phyloP scores from a whole-genome alignment of 805 yeast species.

The Starmerella riodocensis region DNA sequence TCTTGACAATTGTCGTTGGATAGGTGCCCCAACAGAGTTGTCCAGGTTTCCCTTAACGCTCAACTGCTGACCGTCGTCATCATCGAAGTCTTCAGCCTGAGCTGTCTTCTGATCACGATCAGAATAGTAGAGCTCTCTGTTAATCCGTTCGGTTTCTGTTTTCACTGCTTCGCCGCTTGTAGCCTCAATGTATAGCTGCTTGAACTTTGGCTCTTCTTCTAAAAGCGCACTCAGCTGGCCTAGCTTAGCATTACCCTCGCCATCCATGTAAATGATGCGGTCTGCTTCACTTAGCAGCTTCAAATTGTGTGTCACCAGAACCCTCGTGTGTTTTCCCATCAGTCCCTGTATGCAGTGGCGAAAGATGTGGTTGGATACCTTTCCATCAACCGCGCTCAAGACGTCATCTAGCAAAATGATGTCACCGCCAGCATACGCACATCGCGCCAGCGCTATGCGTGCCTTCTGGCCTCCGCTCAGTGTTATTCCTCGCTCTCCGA shows the following conservation, averaged over 20 bases:
- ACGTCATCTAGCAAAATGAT: conserved; percentile 67
- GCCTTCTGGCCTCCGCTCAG: conserved; percentile 88
- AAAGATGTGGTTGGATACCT: conserved; percentile 69
- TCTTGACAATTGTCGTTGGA: conserved; percentile 10
- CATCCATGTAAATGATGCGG: conserved; percentile 46
- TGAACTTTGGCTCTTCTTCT: conserved; percentile 7
- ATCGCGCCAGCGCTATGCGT: conserved; percentile 68
- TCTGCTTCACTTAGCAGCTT: conserved; percentile 59
- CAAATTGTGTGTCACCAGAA: conserved; percentile 76
- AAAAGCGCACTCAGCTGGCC: conserved; percentile 50
- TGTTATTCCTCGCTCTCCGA: conserved; percentile 83
- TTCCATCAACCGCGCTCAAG: conserved; percentile 76
- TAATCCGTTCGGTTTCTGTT: conserved; percentile 17
- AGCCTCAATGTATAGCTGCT: conserved; percentile 6
- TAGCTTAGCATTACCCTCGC: conserved; percentile 46
- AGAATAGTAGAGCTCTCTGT: conserved; percentile 15
- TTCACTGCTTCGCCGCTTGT: conserved; percentile 2
- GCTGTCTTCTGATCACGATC: conserved; percentile 10
- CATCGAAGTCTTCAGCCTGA: conserved; percentile 6
- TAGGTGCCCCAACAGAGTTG: not conserved
- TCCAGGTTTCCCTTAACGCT: not conserved
- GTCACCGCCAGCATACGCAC: conserved; percentile 56
- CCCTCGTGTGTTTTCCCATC: conserved; percentile 45
- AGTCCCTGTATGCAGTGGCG: conserved; percentile 51
- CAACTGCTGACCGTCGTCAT: not conserved